Conservation (phyloP, 1,139 yeast species). For the Kodamaea suecica region DNA sequence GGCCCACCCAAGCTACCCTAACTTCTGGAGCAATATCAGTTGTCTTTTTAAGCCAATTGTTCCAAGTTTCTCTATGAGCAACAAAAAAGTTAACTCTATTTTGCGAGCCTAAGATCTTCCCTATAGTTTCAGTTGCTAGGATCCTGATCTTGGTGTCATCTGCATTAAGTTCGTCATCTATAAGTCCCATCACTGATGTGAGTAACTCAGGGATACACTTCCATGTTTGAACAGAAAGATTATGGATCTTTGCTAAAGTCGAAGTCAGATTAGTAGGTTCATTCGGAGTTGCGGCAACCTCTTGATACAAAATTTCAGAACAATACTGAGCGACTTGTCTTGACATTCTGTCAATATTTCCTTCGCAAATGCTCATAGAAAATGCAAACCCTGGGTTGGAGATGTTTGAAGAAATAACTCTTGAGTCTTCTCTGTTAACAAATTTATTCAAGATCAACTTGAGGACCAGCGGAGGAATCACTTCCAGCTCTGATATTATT, state of each 20-base stretch:
- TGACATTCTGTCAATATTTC: slow-evolving; percentile 71
- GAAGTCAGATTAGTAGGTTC: slow-evolving; percentile 13
- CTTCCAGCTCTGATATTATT: slow-evolving; percentile 70
- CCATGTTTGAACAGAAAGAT: slow-evolving; percentile 70
- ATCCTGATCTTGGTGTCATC: slow-evolving; percentile 62
- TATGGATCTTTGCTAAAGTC: slow-evolving; percentile 44
- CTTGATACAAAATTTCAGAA: slow-evolving; percentile 61
- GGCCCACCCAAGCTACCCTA: slow-evolving; percentile 68
- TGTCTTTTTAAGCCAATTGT: slow-evolving; percentile 69
- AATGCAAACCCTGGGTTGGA: slow-evolving; percentile 62
- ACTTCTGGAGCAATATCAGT: slow-evolving; percentile 66
- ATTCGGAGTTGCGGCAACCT: slow-evolving; percentile 23
- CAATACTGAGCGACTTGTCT: slow-evolving; percentile 77
- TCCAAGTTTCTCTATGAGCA: slow-evolving; percentile 61
- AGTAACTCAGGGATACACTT: slow-evolving; percentile 70
- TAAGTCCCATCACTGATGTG: slow-evolving; percentile 70
- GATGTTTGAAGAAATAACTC: slow-evolving; percentile 21
- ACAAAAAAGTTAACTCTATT: slow-evolving; percentile 48
- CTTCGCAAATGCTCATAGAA: slow-evolving; percentile 65
- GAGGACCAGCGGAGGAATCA: slow-evolving; percentile 62
- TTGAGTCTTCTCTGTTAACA: slow-evolving; percentile 15
- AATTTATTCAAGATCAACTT: slow-evolving; percentile 60
- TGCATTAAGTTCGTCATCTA: slow-evolving; percentile 77
- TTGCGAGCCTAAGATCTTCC: slow-evolving; percentile 55
- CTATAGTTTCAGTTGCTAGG: slow-evolving; percentile 72